A percentile compares a stretch with the other conserved stretches of the same genome.
Evolutionary conservation across 2,329 filamentous ascomycete species (phyloP).

Genomic region (Fusarium circinatum): DNA sequence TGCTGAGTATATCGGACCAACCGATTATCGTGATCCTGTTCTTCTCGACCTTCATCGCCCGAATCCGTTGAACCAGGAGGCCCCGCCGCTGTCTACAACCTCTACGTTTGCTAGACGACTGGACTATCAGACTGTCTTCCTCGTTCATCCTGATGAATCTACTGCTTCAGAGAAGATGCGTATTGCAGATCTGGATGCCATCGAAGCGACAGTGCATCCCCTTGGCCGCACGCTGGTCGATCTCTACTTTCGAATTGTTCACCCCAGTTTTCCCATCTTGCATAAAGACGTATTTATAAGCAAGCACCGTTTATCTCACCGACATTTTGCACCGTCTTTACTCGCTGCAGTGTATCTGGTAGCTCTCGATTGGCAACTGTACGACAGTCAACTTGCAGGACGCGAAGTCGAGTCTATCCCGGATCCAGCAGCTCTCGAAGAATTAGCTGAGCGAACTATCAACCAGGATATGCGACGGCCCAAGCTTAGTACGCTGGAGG

Average conservation of each 20-base stretch:
- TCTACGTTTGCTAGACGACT: constrained; percentile 47
- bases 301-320: constrained; percentile 67
- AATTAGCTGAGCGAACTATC: constrained; percentile 56
- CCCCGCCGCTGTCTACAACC: neutral
- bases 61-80: constrained; percentile 48
- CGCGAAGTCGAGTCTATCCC: constrained; percentile 46
- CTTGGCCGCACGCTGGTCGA: constrained; percentile 72
- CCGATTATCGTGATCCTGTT: constrained; percentile 66
- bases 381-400: constrained; percentile 61
- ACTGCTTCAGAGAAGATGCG: constrained; percentile 54
- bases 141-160: constrained; percentile 50
- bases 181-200: constrained; percentile 56
- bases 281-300: constrained; percentile 71
- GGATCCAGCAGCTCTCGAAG: constrained; percentile 48
- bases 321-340: constrained; percentile 68
- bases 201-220: constrained; percentile 71
- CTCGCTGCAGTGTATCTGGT: constrained; percentile 70
- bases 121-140: constrained; percentile 50
- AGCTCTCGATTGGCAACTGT: constrained; percentile 70
- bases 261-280: constrained; percentile 67
- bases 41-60: constrained; percentile 67
- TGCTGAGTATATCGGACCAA: constrained; percentile 69
- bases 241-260: constrained; percentile 72
- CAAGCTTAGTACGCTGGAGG: constrained; percentile 66
- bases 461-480: constrained; percentile 60